Percentiles rank a stretch among this genome's conserved stretches.
Conservation (phyloP, 345 rosid species). For the Nephelium lappaceum region DNA sequence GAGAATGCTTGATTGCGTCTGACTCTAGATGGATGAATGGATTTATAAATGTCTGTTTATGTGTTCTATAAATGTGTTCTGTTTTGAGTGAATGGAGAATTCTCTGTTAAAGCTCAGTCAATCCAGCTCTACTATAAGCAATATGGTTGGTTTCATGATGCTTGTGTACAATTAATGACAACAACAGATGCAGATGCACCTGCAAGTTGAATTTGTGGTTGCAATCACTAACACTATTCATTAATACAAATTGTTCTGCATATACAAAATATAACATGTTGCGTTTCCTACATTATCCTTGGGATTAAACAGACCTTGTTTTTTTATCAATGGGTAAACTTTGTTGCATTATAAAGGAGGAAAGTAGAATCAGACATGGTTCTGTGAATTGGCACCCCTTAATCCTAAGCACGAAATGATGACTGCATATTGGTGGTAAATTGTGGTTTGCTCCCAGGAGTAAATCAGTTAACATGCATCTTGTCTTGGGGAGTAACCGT, state of each 20-base stretch:
- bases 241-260: neutral
- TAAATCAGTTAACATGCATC: neutral
- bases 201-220: neutral
- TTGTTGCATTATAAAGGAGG: neutral
- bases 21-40: neutral
- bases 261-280: neutral
- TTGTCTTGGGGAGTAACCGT: neutral
- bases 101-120: neutral
- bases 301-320: neutral
- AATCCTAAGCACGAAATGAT: neutral
- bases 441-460: neutral
- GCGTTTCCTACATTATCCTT: neutral
- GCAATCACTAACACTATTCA: neutral
- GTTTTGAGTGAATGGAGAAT: neutral
- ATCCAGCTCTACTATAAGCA: neutral
- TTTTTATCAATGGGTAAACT: constrained; percentile 1
- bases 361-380: neutral
- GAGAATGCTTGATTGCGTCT: neutral
- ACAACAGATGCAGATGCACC: neutral
- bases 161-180: neutral
- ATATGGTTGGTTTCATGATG: neutral
- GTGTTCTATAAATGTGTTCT: neutral
- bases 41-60: neutral
- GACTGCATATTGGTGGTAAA: neutral
- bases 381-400: neutral